Conservation (phyloP, 805 yeast species). For the Ogataea henricii region DNA sequence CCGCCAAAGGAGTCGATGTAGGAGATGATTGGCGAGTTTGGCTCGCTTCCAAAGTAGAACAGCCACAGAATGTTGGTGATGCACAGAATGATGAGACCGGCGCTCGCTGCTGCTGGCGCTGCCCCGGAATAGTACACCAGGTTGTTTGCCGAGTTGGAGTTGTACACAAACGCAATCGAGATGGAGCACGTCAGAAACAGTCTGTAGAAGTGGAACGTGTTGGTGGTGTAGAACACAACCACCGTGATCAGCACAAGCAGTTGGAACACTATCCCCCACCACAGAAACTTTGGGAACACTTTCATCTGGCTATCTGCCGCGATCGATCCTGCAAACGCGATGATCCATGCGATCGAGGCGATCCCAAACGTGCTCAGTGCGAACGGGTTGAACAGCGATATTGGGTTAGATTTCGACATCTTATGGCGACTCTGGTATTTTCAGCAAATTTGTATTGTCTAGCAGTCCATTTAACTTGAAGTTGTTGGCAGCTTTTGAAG, state of each 20-base stretch:
- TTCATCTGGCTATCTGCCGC: slow-evolving; percentile 44
- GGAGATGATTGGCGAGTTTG: slow-evolving; percentile 82
- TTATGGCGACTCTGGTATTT: not conserved
- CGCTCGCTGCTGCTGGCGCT: slow-evolving; percentile 81
- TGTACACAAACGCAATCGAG: slow-evolving; percentile 77
- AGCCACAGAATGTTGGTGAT: slow-evolving; percentile 86
- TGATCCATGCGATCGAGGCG: slow-evolving; percentile 78
- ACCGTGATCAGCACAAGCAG: slow-evolving; percentile 56
- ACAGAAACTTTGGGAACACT: slow-evolving; percentile 76
- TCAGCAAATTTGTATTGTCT: not conserved
- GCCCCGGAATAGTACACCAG: slow-evolving; percentile 70
- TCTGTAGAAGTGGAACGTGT: slow-evolving; percentile 70
- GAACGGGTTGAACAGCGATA: slow-evolving; percentile 59
- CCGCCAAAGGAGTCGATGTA: slow-evolving; percentile 80
- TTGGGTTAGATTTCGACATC: slow-evolving; percentile 24
- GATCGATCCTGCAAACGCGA: slow-evolving; percentile 86
- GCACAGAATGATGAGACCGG: slow-evolving; percentile 83
- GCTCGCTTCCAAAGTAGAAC: slow-evolving; percentile 86
- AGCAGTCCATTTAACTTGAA: not conserved
- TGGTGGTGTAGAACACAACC: slow-evolving; percentile 55
- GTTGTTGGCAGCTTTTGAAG: not conserved
- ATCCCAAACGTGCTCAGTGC: slow-evolving; percentile 80
- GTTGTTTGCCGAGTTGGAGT: slow-evolving; percentile 79
- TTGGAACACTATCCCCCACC: slow-evolving; percentile 96
- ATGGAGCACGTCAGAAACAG: slow-evolving; percentile 55